These are phyloP conservation scores for Phytomonas francai DNA, from an alignment of 208 protist genomes.

Conservation along the genomic window DNA sequence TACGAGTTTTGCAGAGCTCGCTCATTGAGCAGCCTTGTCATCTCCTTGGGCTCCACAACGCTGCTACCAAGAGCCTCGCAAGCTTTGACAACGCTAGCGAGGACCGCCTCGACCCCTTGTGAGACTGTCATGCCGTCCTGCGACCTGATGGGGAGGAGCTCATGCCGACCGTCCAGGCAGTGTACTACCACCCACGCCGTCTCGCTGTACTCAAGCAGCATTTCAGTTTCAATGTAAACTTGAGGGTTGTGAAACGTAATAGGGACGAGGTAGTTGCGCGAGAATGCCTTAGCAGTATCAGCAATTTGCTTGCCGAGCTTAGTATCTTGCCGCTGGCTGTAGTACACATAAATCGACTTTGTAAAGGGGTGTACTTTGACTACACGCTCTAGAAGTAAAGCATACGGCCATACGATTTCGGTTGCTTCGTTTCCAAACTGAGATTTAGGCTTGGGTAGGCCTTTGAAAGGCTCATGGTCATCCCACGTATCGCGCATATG, in stretches of 20 bases:
- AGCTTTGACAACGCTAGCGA: slow-evolving; percentile 40
- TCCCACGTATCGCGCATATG: slow-evolving; percentile 82
- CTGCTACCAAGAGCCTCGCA: slow-evolving; percentile 53
- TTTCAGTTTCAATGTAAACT: slow-evolving; percentile 86
- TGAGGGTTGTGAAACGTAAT: slow-evolving; percentile 92
- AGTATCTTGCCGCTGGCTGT: slow-evolving; percentile 67
- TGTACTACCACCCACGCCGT: slow-evolving; percentile 85
- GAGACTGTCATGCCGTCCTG: slow-evolving; percentile 16
- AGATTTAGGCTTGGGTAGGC: slow-evolving; percentile 80
- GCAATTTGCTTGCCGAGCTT: slow-evolving; percentile 29
- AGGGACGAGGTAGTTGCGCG: slow-evolving; percentile 76
- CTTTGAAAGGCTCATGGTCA: slow-evolving; percentile 80
- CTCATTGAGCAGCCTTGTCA: slow-evolving; percentile 64
- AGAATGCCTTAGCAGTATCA: slow-evolving; percentile 46
- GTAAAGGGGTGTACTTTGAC: slow-evolving; percentile 87
- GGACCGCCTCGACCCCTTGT: slow-evolving; percentile 33
- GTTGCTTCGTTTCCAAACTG: slow-evolving; percentile 87
- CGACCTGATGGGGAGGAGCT: slow-evolving; percentile 41
- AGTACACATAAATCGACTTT: slow-evolving; percentile 91
- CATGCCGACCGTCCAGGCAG: slow-evolving; percentile 63
- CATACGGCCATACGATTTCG: slow-evolving; percentile 87
- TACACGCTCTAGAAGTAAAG: slow-evolving; percentile 72
- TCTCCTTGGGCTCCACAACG: slow-evolving; percentile 54
- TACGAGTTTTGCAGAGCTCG: slow-evolving; percentile 85
- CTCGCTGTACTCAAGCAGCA: slow-evolving; percentile 88